Evolutionary conservation across 1,284 basidiomycete genomes (phyloP), one percentile per base, ranked within the genome.

Genomic region (Pascua sp.): DNA sequence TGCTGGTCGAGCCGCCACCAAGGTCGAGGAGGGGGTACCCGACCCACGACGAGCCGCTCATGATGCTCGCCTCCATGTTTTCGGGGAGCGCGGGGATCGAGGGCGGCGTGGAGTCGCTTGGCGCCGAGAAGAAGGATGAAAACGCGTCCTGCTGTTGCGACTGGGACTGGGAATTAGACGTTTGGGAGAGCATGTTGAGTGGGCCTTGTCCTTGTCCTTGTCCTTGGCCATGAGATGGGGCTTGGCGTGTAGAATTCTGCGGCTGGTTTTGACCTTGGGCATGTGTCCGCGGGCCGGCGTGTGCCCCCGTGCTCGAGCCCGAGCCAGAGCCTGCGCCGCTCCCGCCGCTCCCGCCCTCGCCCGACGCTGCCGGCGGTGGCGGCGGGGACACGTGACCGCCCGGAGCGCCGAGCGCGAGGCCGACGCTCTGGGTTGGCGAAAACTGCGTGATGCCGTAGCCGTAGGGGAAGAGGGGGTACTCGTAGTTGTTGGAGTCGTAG

Each of bases 51-150:
- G 55, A 47, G 8, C 40, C 15, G 15, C 37, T 36, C 36, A 56
- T 51, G 37, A 56, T 56, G 17, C 39, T 16, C 7, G 52, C 47
- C 41, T 58, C 57, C n/a, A 58, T 51, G n/a, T 54, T 47, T 40
- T 45, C 37, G n/a, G 57, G 57, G 12, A 58, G 52, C 17, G 57
- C 48, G 8, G 57, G 39, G 18, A 58, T 49, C 11, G 11, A n/a
- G 8, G 8, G 18, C 18, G 36, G 18, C 8, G 16, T 9, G 10
- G 1, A 10, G 47, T 47, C 11, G 13, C 11, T 37, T 9, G 36
- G 10, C n/a, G 47, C 47, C 11, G 47, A 11, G 15, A 37, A 32
- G 38, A n/a, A 24, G 10, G 36, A 47, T 47, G 32, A 24, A 18
- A 18, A 9, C 39, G 39, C 48, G 11, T 12, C 36, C 16, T 7